A percentile compares a stretch with the other conserved stretches of the same genome.
phyloP scores from a whole-genome alignment of 495 filamentous ascomycete genomes.

The Glonium stellatum region DNA sequence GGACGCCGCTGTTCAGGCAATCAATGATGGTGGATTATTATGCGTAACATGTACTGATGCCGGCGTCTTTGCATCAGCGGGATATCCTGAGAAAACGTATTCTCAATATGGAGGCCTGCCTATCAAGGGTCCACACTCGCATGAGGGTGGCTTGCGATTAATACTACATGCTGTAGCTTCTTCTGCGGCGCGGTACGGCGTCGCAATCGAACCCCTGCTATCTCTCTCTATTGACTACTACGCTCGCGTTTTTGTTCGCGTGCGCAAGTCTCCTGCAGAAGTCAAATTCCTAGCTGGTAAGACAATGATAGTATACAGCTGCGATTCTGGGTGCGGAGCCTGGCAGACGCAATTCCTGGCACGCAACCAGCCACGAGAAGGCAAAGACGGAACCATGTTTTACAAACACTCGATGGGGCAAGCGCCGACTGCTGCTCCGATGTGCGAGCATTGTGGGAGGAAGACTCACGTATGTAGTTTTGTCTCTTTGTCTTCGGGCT shows the following conservation, averaged over 20 bases:
- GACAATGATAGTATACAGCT: slow-evolving; percentile 89
- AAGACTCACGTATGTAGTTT: slow-evolving; percentile 57
- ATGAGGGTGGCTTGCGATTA: slow-evolving; percentile 83
- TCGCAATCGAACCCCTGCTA: slow-evolving; percentile 83
- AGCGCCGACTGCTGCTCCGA: slow-evolving; percentile 53
- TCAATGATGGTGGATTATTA: slow-evolving; percentile 79
- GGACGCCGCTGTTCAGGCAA: slow-evolving; percentile 76
- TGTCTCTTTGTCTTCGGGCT: background rate
- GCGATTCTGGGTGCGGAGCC: slow-evolving; percentile 80
- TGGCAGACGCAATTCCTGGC: slow-evolving; percentile 74
- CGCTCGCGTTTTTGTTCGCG: slow-evolving; percentile 77
- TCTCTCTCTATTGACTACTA: slow-evolving; percentile 96
- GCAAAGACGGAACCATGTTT: slow-evolving; percentile 55
- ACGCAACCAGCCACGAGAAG: slow-evolving; percentile 52
- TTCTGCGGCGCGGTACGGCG: slow-evolving; percentile 76
- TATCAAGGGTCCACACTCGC: slow-evolving; percentile 71
- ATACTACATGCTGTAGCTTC: slow-evolving; percentile 74
- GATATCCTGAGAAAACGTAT: slow-evolving; percentile 88
- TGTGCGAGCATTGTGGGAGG: slow-evolving; percentile 76
- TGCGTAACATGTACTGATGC: slow-evolving; percentile 97
- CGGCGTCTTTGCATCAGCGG: slow-evolving; percentile 83
- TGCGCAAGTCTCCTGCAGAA: slow-evolving; percentile 66
- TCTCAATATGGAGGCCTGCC: slow-evolving; percentile 86
- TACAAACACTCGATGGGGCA: slow-evolving; percentile 69
- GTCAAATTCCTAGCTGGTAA: slow-evolving; percentile 86